These are phyloP conservation scores for Candida saitoana DNA, from an alignment of 805 yeast species.

Conservation along the genomic window DNA sequence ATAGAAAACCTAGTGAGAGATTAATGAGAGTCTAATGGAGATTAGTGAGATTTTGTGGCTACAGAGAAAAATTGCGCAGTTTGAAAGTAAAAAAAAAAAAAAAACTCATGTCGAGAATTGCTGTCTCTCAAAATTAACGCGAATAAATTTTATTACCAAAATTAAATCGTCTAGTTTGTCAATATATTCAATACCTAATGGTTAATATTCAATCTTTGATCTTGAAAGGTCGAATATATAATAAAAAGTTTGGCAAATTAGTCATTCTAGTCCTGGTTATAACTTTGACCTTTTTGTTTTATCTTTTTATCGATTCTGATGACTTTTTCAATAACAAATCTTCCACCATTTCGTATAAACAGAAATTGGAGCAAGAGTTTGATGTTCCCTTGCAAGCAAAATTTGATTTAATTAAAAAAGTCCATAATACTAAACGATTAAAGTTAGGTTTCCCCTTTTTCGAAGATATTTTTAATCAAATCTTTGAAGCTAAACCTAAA, in stretches of 20 bases:
- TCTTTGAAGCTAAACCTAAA: slow-evolving; percentile 43
- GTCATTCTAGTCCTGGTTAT: not conserved
- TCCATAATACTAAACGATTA: slow-evolving; percentile 11
- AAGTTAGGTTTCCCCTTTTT: slow-evolving; percentile 40
- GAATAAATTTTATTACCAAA: no score
- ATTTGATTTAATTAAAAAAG: slow-evolving; percentile 2
- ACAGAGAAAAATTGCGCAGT: no score
- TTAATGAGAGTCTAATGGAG: no score
- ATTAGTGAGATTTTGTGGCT: no score
- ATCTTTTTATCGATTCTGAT: not conserved
- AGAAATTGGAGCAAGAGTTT: not conserved
- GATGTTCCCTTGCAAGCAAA: not conserved
- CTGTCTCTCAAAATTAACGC: no score
- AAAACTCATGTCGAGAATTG: no score
- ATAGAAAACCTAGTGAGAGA: no score
- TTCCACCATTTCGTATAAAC: not conserved
- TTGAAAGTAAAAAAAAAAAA: no score
- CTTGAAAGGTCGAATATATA: not conserved
- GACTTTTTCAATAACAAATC: not conserved
- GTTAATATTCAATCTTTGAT: not conserved
- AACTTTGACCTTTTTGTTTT: not conserved
- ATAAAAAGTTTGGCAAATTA: not conserved
- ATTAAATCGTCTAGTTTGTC: not conserved
- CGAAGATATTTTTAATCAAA: slow-evolving; percentile 36
- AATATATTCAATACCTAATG: not conserved